Evolutionary conservation across 2,329 filamentous ascomycete genomes (phyloP).

Genomic region (Penicillium sp.): DNA sequence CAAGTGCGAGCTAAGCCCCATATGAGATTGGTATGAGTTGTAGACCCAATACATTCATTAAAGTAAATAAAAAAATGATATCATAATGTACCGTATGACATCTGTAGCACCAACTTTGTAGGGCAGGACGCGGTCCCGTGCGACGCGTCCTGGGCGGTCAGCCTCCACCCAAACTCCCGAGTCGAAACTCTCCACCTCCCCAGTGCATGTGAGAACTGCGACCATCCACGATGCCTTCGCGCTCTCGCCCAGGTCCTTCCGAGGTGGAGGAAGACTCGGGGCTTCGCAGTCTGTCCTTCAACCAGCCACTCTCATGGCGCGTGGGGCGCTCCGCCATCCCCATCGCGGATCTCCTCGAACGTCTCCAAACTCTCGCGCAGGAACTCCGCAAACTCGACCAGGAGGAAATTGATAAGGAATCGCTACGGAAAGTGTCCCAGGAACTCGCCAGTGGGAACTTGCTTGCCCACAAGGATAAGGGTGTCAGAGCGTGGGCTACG

Average conservation of each 20-base stretch:
- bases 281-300: slow-evolving; percentile 65
- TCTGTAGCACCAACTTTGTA: slow-evolving; percentile 5
- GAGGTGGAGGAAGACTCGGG: slow-evolving; percentile 39
- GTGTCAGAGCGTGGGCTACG: slow-evolving; percentile 83
- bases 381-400: slow-evolving; percentile 87
- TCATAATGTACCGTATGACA: background rate
- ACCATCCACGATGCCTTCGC: slow-evolving; percentile 43
- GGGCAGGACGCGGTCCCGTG: slow-evolving; percentile 12
- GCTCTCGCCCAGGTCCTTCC: slow-evolving; percentile 42
- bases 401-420: slow-evolving; percentile 78
- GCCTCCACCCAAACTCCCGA: slow-evolving; percentile 22
- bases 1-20: background rate
- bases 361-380: slow-evolving; percentile 75
- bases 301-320: slow-evolving; percentile 85
- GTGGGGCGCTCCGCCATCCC: slow-evolving; percentile 80
- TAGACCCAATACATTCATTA: background rate
- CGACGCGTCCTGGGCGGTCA: slow-evolving; percentile 29
- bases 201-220: slow-evolving; percentile 24
- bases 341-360: slow-evolving; percentile 75
- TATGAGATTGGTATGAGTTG: background rate
- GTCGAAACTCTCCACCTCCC: slow-evolving; percentile 16
- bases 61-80: background rate
- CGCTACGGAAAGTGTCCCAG: slow-evolving; percentile 78
- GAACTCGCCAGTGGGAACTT: slow-evolving; percentile 81
- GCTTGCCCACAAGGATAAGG: slow-evolving; percentile 86